Base-by-base conservation (phyloP, 495 filamentous ascomycete species). In the Annulohypoxylon maeteangense region DNA sequence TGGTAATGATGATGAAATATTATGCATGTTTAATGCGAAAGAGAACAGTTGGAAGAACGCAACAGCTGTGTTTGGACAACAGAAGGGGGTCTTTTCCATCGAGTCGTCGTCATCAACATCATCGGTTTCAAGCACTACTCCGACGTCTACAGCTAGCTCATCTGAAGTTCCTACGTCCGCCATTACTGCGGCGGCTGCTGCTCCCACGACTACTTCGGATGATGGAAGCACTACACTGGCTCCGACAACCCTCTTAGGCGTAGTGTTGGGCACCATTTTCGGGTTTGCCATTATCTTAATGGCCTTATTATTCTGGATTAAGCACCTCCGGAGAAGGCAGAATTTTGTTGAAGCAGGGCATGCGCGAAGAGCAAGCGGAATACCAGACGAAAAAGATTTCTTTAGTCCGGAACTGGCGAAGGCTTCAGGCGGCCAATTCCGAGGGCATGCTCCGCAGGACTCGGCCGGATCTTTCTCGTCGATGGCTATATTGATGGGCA, bases 41-140 rank as follows among this genome's bases (percentile, higher is more conserved):
- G 79, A 86, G 55, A 97, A 98, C 75, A 79, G 83, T 68, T 99
- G 95, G 95, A 78, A 90, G 20, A 92, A 98, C 79, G 84, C 93
- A 0, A 90, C 87, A 1, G 78, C 85, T 22, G 78, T 91, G 29
- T 90, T 98, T 62, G 84, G 80, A 7, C 75, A 84, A 45, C 63
- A 83, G 32, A 68, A 76, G 47, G 59, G 79, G 16, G 78, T 27
- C 67, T 69, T 76, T 50, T 70, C 65, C 44, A 66, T 68, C 11
- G 63, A 80, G 12, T 79, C 78, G 23, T 82, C 82, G 31, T 77
- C 85, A 2, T 59, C 56, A 20, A 44, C 56, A 16, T 53, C 59
- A 14, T 76, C 83, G 25, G 70, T 84, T n/a, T 70, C 83, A 4
- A 74, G 76, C 11, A 45, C 78, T 48, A 40, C 68, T 29, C 16